These are phyloP conservation scores for Ophiocordyceps robertsii DNA, from an alignment of 2,329 filamentous ascomycete genomes.

Conservation along the genomic window DNA sequence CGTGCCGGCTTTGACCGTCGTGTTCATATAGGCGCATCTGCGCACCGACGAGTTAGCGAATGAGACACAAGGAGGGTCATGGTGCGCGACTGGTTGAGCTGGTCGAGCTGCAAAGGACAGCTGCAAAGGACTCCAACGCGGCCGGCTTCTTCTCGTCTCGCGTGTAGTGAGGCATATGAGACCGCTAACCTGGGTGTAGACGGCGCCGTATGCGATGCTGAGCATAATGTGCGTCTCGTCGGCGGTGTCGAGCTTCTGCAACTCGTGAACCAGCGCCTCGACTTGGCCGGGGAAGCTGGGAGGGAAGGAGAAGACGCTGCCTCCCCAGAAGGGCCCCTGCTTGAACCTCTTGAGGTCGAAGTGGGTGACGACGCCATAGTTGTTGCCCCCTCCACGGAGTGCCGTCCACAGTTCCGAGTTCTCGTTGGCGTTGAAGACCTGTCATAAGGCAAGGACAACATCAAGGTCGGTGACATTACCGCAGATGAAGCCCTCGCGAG, in stretches of 20 bases:
- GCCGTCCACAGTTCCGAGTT: constrained; percentile 5
- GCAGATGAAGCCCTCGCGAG: not conserved
- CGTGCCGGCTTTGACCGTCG: not conserved
- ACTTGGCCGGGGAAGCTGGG: not conserved
- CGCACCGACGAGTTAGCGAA: not conserved
- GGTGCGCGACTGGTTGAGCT: not conserved
- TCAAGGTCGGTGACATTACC: not conserved
- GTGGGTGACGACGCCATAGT: constrained; percentile 21
- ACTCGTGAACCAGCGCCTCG: not conserved
- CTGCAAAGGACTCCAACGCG: not conserved
- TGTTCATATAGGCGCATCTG: not conserved
- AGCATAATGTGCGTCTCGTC: not conserved
- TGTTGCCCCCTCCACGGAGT: constrained; percentile 29
- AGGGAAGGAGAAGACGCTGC: not conserved
- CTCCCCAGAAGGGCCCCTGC: constrained; percentile 9
- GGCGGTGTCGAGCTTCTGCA: not conserved
- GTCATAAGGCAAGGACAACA: not conserved
- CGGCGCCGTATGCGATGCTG: not conserved
- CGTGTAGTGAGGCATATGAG: not conserved
- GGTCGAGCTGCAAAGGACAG: not conserved
- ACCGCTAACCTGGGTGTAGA: not conserved
- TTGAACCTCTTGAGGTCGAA: constrained; percentile 11
- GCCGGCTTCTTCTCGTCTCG: not conserved
- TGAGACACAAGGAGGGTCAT: not conserved
- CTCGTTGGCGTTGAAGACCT: not conserved